Evolutionary conservation across 2,329 filamentous ascomycete species (phyloP).

Genomic region (Fonsecaea multimorphosa): DNA sequence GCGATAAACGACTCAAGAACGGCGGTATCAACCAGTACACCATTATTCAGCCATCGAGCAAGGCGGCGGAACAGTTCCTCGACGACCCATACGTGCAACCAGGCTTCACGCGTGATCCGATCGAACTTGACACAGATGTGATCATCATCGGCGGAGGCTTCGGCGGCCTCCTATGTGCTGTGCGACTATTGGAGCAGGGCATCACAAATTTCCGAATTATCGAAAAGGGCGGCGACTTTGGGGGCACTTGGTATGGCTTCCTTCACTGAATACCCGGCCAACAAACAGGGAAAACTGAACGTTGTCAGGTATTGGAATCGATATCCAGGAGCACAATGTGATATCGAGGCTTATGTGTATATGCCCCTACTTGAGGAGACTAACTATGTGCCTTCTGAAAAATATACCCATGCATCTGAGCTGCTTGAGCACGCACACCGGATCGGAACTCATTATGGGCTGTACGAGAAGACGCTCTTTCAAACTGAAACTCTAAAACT

Average conservation of each 20-base stretch:
- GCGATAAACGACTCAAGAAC: constrained; percentile 24
- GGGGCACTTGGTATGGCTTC: constrained; percentile 34
- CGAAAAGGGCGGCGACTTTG: constrained; percentile 28
- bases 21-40: constrained; percentile 26
- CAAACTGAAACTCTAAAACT: constrained; percentile 31
- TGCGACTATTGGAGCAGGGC: constrained; percentile 26
- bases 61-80: constrained; percentile 20
- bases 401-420: constrained; percentile 32
- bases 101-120: constrained; percentile 22
- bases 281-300: background rate
- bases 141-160: constrained; percentile 23
- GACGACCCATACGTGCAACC: constrained; percentile 29
- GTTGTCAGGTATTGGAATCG: constrained; percentile 36
- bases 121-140: constrained; percentile 21
- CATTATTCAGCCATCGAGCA: constrained; percentile 12
- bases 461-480: constrained; percentile 31
- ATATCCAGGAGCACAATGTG: constrained; percentile 38
- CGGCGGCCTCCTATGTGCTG: constrained; percentile 18
- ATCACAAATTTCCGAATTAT: constrained; percentile 15
- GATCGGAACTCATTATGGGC: constrained; percentile 25
- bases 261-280: background rate
- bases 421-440: constrained; percentile 29
- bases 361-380: constrained; percentile 35
- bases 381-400: constrained; percentile 33
- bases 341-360: constrained; percentile 33